phyloP scores from a whole-genome alignment of 1,284 basidiomycete species.

The Heliocybe sulcata region DNA sequence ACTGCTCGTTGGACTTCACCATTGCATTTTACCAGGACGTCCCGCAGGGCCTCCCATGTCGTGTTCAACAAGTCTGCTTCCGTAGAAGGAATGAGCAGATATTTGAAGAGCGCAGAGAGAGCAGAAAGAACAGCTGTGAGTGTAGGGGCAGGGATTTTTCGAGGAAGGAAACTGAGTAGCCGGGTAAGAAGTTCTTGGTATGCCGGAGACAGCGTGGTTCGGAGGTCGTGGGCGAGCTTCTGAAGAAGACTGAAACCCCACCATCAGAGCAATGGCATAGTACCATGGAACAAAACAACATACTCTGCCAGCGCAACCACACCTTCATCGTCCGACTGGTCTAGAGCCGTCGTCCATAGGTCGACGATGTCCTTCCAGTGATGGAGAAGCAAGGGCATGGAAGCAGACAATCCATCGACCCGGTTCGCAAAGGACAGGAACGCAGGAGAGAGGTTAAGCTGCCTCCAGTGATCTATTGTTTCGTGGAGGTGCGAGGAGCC shows the following conservation, averaged over 20 bases:
- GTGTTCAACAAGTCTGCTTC: constrained; percentile 40
- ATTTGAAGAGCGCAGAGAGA: constrained; percentile 59
- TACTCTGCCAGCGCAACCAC: constrained; percentile 66
- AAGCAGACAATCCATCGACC: constrained; percentile 57
- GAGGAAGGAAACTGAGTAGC: constrained; percentile 51
- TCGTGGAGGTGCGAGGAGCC: constrained; percentile 68
- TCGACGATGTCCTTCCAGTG: constrained; percentile 66
- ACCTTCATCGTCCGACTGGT: constrained; percentile 59
- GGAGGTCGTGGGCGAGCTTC: constrained; percentile 69
- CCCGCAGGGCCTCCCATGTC: constrained; percentile 49
- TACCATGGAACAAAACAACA: constrained; percentile 18
- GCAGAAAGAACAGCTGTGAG: constrained; percentile 61
- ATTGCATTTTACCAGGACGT: constrained; percentile 47
- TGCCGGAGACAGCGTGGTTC: constrained; percentile 55
- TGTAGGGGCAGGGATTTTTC: constrained; percentile 47
- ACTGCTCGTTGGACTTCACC: constrained; percentile 64
- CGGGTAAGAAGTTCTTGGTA: constrained; percentile 46
- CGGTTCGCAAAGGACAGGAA: constrained; percentile 68
- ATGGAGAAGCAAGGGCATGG: constrained; percentile 76
- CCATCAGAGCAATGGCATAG: neutral
- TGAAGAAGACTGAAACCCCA: constrained; percentile 54
- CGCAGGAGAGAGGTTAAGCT: constrained; percentile 72
- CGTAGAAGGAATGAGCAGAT: constrained; percentile 55
- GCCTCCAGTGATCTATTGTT: constrained; percentile 64
- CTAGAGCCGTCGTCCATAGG: constrained; percentile 51